Conservation (phyloP, 768 basidiomycete genomes). For the Cantharellus cinnabarinus region DNA sequence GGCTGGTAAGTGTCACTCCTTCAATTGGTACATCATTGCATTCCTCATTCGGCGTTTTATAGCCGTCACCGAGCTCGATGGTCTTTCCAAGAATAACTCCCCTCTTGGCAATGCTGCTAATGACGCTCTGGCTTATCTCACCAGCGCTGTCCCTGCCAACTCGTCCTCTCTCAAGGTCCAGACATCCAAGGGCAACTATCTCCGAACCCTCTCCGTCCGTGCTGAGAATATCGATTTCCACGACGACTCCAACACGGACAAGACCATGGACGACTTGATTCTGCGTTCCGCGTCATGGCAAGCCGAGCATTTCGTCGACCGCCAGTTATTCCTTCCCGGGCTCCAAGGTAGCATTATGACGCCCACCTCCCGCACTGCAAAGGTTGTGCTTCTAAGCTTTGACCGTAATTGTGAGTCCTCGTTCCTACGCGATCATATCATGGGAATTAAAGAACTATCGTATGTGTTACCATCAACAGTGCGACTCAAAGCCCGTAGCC, state of each 20-base stretch:
- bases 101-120: constrained; percentile 56
- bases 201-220: constrained; percentile 60
- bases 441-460: neutral
- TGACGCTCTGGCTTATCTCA: constrained; percentile 54
- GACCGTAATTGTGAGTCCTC: constrained; percentile 57
- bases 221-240: constrained; percentile 64
- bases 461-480: constrained; percentile 25
- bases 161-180: constrained; percentile 72
- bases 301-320: constrained; percentile 73
- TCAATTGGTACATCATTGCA: neutral
- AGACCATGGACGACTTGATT: constrained; percentile 90
- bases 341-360: constrained; percentile 11
- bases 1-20: constrained; percentile 22
- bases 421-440: constrained; percentile 7
- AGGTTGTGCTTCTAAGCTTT: constrained; percentile 75
- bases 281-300: constrained; percentile 87
- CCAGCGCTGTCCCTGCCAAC: constrained; percentile 54
- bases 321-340: neutral
- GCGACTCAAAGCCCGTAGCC: constrained; percentile 73
- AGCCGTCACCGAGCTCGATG: constrained; percentile 93
- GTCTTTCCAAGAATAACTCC: constrained; percentile 42
- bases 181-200: constrained; percentile 87
- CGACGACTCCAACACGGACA: constrained; percentile 27
- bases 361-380: constrained; percentile 31
- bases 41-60: neutral